Base-by-base conservation (phyloP, 2,329 filamentous ascomycete genomes). In the Elsinoe necatrix region DNA sequence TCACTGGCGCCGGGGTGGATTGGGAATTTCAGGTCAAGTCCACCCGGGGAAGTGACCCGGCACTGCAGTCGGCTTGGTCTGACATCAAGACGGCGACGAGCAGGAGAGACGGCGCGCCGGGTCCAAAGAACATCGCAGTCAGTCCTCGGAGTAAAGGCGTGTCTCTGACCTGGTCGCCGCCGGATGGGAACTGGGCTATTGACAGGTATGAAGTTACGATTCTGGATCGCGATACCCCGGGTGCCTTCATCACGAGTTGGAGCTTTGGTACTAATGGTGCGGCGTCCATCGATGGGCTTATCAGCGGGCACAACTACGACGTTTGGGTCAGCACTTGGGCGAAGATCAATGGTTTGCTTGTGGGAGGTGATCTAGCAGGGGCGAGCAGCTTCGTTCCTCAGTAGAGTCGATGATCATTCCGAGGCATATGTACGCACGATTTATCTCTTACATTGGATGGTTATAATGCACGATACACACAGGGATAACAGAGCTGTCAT, bases 21-120 rank as follows among this genome's bases (percentile, higher is more conserved):
- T 63, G 60, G 60, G 58, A 63, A 31, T 59, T 55, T 27, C 58
- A 59, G 48, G 60, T 60, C 21, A 57, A 58, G 16, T 43, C 57
- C 1, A 56, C 48, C 4, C 29, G 42, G 20, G 60, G 61, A 11
- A 39, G 47, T 12, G 52, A 18, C 20, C 20, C 25, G 6, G 16
- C 50, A 29, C 31, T 42, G 29, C 54, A 59, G 18, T 56, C 56
- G 11, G 47, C 55, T 9, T 62, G 62, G 62, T 56, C 57, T 27
- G 31, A 27, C 11, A 31, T 45, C 25, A 56, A 50, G 9, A 50
- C 23, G 16, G 57, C 59, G 3, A 47, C 57, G 14, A 35, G 48
- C 9, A 59, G 35, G 1, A 37, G 41, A 18, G 16, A 52, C 5
- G 62, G 55, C 16, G 54, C 58, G 21, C 55, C 57, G 3, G 43